Evolutionary conservation across 75 land plant species (phyloP).

Genomic region (Azolla pinnata): DNA sequence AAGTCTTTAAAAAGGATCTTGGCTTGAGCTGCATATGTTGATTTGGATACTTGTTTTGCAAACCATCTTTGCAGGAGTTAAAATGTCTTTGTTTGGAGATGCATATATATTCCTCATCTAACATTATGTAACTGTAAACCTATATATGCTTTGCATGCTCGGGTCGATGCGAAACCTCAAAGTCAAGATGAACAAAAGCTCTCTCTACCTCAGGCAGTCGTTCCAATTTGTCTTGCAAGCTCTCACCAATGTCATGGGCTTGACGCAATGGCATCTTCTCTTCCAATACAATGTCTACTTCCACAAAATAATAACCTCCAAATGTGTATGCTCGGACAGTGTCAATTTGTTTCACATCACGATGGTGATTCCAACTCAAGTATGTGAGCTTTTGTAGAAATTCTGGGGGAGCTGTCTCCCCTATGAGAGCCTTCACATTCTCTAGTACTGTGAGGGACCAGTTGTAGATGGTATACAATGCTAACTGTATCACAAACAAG

Average conservation of each 20-base stretch:
- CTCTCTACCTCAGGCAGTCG: conserved; percentile 59
- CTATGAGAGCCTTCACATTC: conserved; percentile 63
- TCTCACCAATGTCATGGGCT: conserved; percentile 80
- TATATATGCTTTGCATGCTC: too few species aligned
- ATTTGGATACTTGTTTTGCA: too few species aligned
- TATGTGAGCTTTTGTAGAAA: conserved; percentile 67
- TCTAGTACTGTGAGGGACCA: conserved; percentile 73
- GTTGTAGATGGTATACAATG: conserved; percentile 60
- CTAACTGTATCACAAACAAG: too few species aligned
- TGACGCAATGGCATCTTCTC: conserved; percentile 53
- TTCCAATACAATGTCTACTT: conserved; percentile 78
- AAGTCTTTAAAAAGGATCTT: too few species aligned
- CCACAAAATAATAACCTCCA: conserved; percentile 61
- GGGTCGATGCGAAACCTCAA: conserved; percentile 59
- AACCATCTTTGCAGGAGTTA: too few species aligned
- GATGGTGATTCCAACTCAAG: conserved; percentile 56
- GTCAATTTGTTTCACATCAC: conserved; percentile 59
- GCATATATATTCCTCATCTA: too few species aligned
- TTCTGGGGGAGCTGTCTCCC: conserved; percentile 60
- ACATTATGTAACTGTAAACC: too few species aligned
- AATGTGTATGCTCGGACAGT: conserved; percentile 62
- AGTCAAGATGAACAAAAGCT: conserved; percentile 86
- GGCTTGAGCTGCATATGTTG: too few species aligned
- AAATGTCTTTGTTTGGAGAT: too few species aligned
- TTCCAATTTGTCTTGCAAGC: conserved; percentile 72